phyloP scores from a whole-genome alignment of 345 rosid genomes.

The Brassica nigra region DNA sequence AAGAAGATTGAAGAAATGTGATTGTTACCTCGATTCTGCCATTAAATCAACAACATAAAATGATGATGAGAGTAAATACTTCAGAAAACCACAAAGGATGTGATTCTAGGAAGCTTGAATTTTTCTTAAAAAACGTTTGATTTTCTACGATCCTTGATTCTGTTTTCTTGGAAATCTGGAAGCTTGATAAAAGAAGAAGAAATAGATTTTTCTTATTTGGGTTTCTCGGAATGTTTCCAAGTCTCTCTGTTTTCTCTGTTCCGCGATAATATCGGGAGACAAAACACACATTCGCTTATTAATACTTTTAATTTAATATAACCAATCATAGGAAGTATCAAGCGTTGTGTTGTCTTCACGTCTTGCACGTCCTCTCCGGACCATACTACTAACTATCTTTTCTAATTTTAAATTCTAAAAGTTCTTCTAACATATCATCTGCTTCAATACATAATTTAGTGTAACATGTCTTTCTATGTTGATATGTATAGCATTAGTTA shows the following conservation, averaged over 20 bases:
- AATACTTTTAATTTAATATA: constrained; percentile 15
- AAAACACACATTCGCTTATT: constrained; percentile 27
- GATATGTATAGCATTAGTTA: not conserved
- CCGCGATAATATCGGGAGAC: constrained; percentile 47
- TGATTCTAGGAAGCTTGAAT: constrained; percentile 8
- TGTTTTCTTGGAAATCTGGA: constrained; percentile 20
- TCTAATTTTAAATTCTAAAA: not conserved
- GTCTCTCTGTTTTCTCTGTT: constrained; percentile 45
- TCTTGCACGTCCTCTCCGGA: constrained; percentile 46
- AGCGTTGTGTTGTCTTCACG: constrained; percentile 46
- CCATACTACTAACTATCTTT: constrained; percentile 23
- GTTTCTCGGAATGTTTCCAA: constrained; percentile 23
- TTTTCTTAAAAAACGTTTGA: not conserved
- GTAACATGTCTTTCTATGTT: not conserved
- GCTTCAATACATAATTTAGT: not conserved
- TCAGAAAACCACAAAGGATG: constrained; percentile 24
- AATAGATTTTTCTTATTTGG: constrained; percentile 17
- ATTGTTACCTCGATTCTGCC: constrained; percentile 35
- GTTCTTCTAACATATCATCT: constrained; percentile 8
- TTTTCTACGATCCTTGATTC: not conserved
- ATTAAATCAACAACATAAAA: constrained; percentile 23
- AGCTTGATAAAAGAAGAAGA: not conserved
- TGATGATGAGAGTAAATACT: not conserved
- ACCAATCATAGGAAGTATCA: constrained; percentile 20
- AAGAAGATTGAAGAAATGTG: not conserved